Evolutionary conservation across 176 grass and related monocot species (phyloP), one percentile per base, ranked within the genome.

Genomic region (Oropetium thomaeum): DNA sequence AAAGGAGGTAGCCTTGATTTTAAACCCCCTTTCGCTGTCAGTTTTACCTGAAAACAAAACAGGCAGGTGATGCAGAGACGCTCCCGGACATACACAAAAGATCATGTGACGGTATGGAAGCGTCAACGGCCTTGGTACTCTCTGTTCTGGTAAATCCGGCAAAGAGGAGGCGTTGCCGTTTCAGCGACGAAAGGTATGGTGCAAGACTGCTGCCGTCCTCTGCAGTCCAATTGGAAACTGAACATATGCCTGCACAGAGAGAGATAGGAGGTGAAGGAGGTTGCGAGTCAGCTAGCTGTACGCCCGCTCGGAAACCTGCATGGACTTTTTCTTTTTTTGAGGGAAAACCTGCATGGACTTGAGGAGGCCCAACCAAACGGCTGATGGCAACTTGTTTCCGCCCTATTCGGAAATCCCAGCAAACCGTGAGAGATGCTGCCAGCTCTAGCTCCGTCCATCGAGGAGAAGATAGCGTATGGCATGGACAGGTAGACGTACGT

Each of bases 301-400:
- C n/a, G n/a, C n/a, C n/a, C n/a, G n/a, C n/a, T n/a, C n/a, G n/a
- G n/a, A 45, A 74, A 60, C 16, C 40, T 37, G 81, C 53, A 51
- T 19, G 81, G 52, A 49, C 51, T 30, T 39, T n/a, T n/a, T n/a
- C n/a, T n/a, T n/a, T n/a, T n/a, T n/a, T n/a, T n/a, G n/a, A n/a
- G n/a, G n/a, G n/a, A n/a, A 45, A 74, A 60, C 16, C 40, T 37
- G 81, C 53, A 51, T 19, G 81, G 52, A 49, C 51, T 30, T 39
- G 80, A 77, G 65, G 80, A 77, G 65, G 5, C 25, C 65, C 54
- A 41, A 19, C 55, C 43, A 15, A 49, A 70, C 10, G 34, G 82
- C 82, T 77, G 82, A 84, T 71, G 73, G 13, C 73, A 77, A 53
- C 65, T 1, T 54, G 19, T 42, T 22, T 29, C 15, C 53, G 30